Evolutionary conservation across 23 red algal genomes (phyloP), one percentile per base, ranked within the genome.

Genomic region (Gracilaria vermiculophylla): DNA sequence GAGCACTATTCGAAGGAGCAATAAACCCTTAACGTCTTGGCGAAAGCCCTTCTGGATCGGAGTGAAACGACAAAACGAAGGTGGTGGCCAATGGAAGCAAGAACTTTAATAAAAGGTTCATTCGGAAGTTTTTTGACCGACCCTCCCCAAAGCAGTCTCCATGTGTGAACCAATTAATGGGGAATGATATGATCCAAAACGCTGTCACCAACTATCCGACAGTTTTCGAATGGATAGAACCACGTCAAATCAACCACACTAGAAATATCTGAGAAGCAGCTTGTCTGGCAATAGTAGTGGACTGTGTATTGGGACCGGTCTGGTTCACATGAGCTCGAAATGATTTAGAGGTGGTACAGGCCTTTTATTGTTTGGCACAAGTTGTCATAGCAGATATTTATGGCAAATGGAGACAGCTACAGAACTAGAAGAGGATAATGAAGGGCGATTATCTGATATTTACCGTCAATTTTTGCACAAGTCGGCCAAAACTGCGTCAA

Each of bases 171-270:
- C 15, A 8, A 4, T 20, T 77, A 20, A 47, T 54, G 19, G 73
- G 73, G 2, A 10, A 53, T 3, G 42, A 53, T 19, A 77, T 77
- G 73, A 17, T 77, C 5, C 10, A 17, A 6, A 37, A 77, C 9
- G 6, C 73, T 17, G 5, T 77, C 5, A 77, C 73, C 24, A 77
- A 77, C 19, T 77, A 77, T 27, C 6, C 73, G 52, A 77, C 73
- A 11, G 23, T 53, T 1, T 54, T 17, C 3, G 2, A 43, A 6
- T 77, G 45, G 73, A 17, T 31, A 32, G 44, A 77, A 3, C 3
- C 73, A 35, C 45, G 73, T 16, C 73, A 77, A 1, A 14, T 77
- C 8, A 56, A 0, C 2, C 10, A 47, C 4, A 34, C 2, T 33
- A 2, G 73, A 7, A 77, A 77, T 17, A 28, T 17, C 3, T 7